Evolutionary conservation across 495 filamentous ascomycete genomes (phyloP), one percentile per base, ranked within the genome.

Genomic region (Penicillium odoratum): DNA sequence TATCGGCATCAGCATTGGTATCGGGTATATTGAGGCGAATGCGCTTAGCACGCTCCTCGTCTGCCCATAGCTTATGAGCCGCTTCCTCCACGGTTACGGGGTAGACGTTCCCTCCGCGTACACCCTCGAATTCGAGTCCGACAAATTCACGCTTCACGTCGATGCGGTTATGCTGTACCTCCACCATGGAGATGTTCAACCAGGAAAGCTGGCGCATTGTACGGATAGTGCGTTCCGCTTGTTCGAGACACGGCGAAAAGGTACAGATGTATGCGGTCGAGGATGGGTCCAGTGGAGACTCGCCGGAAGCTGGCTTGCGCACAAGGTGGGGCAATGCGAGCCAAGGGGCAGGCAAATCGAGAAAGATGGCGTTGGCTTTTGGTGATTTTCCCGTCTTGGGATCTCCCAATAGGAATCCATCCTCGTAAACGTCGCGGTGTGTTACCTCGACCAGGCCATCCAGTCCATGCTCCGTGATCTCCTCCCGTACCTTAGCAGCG

Each of bases 191-290:
- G 63, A 98, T 92, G 44, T 90, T 84, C n/a, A 93, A 78, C 95
- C 94, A 98, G 55, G 88, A 89, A 3, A 89, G 75, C 30, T 85
- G 78, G 42, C 92, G 88, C 66, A 98, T 81, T 1, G 81, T 78
- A 43, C 88, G 84, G 50, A 96, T 84, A 0, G 95, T 97, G 38
- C 84, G 82, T 31, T 88, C 88, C 8, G 93, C 93, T 71, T 98
- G 94, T 73, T 98, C 94, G 64, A 98, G 92, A 70, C 94, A 98
- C 0, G 94, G 94, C 7, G 88, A 92, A 76, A 98, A 98, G 3
- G 93, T 93, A 73, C 94, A 98, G 58, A 98, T 76, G 58, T 91
- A 81, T 18, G 84, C 82, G 3, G 90, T 74, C 29, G 80, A 74
- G 5, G 76, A 76, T 0, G 89, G 85, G 58, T 92, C 85, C 4